Percentiles rank a stretch among this genome's conserved stretches.
These are phyloP conservation scores for Oidium heveae DNA, from an alignment of 2,329 filamentous ascomycete species.

Conservation along the genomic window DNA sequence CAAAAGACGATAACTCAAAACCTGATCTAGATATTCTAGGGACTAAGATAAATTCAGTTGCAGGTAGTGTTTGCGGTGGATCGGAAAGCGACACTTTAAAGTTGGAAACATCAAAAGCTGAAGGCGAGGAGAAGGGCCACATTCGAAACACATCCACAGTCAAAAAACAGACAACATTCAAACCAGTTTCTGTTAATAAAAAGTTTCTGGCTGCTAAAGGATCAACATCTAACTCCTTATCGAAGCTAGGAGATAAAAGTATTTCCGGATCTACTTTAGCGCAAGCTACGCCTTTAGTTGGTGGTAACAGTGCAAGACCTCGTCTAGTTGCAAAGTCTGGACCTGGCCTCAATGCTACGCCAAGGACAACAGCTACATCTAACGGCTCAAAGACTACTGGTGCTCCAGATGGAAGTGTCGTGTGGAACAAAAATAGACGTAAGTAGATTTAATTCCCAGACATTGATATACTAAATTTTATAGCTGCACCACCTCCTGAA, in stretches of 20 bases:
- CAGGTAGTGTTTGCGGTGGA: constrained; percentile 45
- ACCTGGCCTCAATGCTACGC: constrained; percentile 27
- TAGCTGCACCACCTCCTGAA: constrained; percentile 38
- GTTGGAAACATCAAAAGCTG: constrained; percentile 24
- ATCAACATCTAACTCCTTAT: constrained; percentile 18
- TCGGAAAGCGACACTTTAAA: constrained; percentile 54
- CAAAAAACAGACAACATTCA: constrained; percentile 59
- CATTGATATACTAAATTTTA: constrained; percentile 7
- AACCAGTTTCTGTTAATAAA: constrained; percentile 65
- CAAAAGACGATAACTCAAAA: constrained; percentile 31
- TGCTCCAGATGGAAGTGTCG: constrained; percentile 45
- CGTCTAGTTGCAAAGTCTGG: constrained; percentile 55
- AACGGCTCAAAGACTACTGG: constrained; percentile 33
- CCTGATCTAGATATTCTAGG: constrained; percentile 30
- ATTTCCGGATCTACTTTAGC: constrained; percentile 19
- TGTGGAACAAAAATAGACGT: constrained; percentile 83
- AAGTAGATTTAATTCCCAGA: constrained; percentile 16
- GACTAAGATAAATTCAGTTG: constrained; percentile 32
- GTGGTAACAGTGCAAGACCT: constrained; percentile 32
- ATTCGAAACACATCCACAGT: constrained; percentile 30
- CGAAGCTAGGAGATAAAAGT: constrained; percentile 27
- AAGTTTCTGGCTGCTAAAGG: constrained; percentile 56
- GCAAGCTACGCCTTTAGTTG: constrained; percentile 19
- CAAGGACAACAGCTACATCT: constrained; percentile 16
- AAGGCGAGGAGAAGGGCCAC: constrained; percentile 31